Evolutionary conservation across 2,329 filamentous ascomycete genomes (phyloP), one percentile per base, ranked within the genome.

Genomic region (Mariannaea elegans): DNA sequence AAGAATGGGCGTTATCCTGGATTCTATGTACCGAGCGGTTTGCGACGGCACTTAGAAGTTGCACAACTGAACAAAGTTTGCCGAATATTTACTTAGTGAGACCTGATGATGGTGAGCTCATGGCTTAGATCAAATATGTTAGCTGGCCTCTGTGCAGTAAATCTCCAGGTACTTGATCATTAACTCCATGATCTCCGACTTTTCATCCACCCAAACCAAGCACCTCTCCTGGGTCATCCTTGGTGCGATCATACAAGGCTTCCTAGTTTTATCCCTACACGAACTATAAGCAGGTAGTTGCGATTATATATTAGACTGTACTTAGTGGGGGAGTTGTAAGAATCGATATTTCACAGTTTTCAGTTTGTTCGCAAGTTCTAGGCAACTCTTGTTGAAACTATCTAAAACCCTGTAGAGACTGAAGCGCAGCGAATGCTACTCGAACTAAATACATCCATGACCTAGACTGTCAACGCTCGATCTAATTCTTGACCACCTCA

Each of bases 401-500:
- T n/a, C n/a, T n/a, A n/a, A n/a, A n/a, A n/a, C n/a, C n/a, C 34
- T 14, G 48, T 51, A 51, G 16, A 32, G 48, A 53, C 50, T 45
- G 50, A 23, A 10, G 4, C 19, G 14, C 21, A 12, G 7, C 29
- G 6, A 4, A 12, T 8, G 27, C 27, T 38, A 4, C 4, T n/a
- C 18, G 18, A 6, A 18, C 34, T 19, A 18, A 12, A n/a, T 24
- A 4, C 10, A 18, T n/a, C n/a, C n/a, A n/a, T n/a, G n/a, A n/a
- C n/a, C n/a, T n/a, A n/a, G n/a, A n/a, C n/a, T n/a, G n/a, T n/a
- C n/a, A n/a, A n/a, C n/a, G n/a, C n/a, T n/a, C n/a, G n/a, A n/a
- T n/a, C n/a, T n/a, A 45, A 19, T 39, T 47, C 57, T 69, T 67
- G 8, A 69, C 59, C 7, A 67, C 44, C 6, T 69, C 63, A 13